phyloP scores from a whole-genome alignment of 2,329 filamentous ascomycete genomes.

The Neonectria magnoliae region DNA sequence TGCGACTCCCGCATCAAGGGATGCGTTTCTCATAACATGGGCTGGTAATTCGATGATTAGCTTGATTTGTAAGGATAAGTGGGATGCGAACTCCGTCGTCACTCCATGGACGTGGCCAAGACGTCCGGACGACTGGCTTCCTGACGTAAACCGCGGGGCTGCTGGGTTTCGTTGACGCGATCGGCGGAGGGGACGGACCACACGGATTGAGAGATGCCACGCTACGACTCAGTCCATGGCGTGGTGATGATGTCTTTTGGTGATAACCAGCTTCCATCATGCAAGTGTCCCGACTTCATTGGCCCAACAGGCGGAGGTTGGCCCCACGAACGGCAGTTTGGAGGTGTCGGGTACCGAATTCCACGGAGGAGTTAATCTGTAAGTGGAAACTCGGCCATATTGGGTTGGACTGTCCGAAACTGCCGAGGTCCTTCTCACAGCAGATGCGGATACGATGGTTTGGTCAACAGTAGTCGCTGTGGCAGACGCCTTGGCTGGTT shows the following conservation, averaged over 20 bases:
- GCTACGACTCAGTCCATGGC: not conserved
- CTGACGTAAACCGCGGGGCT: conserved; percentile 17
- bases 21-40: not conserved
- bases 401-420: conserved; percentile 6
- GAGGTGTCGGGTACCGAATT: conserved; percentile 2
- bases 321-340: not conserved
- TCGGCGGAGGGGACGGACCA: not conserved
- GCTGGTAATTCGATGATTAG: not conserved
- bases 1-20: not conserved
- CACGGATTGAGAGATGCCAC: not conserved
- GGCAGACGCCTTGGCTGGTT: not conserved
- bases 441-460: not conserved
- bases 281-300: not conserved
- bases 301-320: not conserved
- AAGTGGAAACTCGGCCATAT: conserved; percentile 7
- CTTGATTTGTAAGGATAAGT: conserved; percentile 18
- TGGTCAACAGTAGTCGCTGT: not conserved
- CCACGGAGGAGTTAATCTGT: conserved; percentile 16
- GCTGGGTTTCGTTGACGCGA: not conserved
- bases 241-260: not conserved
- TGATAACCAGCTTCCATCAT: not conserved
- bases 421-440: conserved; percentile 6
- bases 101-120: not conserved
- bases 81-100: conserved; percentile 2
- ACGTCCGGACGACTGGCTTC: not conserved